Base-by-base conservation (phyloP, 2,329 filamentous ascomycete species). In the Monosporascus sp. region DNA sequence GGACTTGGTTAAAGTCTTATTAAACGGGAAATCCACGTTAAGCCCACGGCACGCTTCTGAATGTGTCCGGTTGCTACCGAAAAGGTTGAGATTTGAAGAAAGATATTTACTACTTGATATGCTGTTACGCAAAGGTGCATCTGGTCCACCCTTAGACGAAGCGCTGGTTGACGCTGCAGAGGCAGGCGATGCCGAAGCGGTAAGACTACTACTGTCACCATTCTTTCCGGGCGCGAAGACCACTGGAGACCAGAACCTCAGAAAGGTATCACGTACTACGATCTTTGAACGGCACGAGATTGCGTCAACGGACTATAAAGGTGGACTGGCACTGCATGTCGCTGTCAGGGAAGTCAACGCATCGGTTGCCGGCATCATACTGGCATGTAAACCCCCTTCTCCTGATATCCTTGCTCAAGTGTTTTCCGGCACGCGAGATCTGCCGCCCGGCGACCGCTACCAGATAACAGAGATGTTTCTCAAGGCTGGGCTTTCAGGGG, bases 241-340 rank as follows among this genome's bases (percentile, higher is more conserved):
- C 5, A 57, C 62, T 11, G 57, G 61, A 5, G 60, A 50, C 54
- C 62, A 59, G 51, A 63, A 65, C 50, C 60, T 65, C 11, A 65
- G 60, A 25, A 66, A 54, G 27, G 62, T 65, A 1, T 59, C 67
- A 5, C 64, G 63, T 18, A 65, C 62, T 44, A 62, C 71, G 56
- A 62, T 72, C 6, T 69, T 65, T 39, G 71, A 74, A 43, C 70
- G 72, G 35, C 79, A 82, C 53, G 74, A 74, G 18, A 71, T 74
- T 6, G 80, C 80, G 7, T 80, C 80, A 2, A 75, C 78, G 2
- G 75, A 83, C 53, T 69, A 81, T 55, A 77, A 76, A 48, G 73
- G 73, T 4, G 80, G 79, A 0, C 64, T 79, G 52, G 80, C 80
- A 0, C 65, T 84, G 27, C 71, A 74, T 27, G 70, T 74, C 9